Evolutionary conservation across 805 yeast species (phyloP), one percentile per base, ranked within the genome.

Genomic region (Blastobotrys parvus): DNA sequence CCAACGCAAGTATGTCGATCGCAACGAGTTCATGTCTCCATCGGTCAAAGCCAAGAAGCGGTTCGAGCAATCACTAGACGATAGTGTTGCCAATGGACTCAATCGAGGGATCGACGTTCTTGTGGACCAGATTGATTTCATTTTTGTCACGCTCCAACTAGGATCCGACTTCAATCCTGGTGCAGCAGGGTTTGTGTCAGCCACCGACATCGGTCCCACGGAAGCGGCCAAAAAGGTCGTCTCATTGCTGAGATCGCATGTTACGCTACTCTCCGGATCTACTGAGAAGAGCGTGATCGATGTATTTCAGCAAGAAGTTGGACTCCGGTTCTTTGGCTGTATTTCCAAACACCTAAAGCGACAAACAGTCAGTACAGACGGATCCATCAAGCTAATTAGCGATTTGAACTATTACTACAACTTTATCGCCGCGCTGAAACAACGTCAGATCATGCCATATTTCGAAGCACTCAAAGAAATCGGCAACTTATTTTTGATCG

Each of bases 251-350:
- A 74, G 74, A 10, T 75, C 78, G 13, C 94, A 90, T 57, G 77
- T 89, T 47, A 76, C 74, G 44, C 64, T 89, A 44, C 64, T 90
- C 35, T 77, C 74, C 15, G 94, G 88, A 1, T 75, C 92, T 3
- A 85, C 96, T 0, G 97, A 90, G 43, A 85, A 82, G 57, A 75
- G 87, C 1, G 81, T 94, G 10, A 74, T 89, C 20, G 97, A 89
- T 52, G 94, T 90, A 0, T 92, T 88, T 57, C 92, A 89, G 54
- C 95, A 89, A 57, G 98, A 92, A 56, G 80, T 90, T 27, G 95
- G 95, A 0, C 85, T 87, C 59, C 62, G 97, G 35, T 80, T 92
- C 47, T 87, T 86, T 56, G 78, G 75, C 31, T 69, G 80, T 1
- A 65, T 92, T 22, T 83, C 86, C 34, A 88, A 86, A 57, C 76